These are phyloP conservation scores for Anthostomella pinea DNA, from an alignment of 2,329 filamentous ascomycete genomes.

Conservation along the genomic window DNA sequence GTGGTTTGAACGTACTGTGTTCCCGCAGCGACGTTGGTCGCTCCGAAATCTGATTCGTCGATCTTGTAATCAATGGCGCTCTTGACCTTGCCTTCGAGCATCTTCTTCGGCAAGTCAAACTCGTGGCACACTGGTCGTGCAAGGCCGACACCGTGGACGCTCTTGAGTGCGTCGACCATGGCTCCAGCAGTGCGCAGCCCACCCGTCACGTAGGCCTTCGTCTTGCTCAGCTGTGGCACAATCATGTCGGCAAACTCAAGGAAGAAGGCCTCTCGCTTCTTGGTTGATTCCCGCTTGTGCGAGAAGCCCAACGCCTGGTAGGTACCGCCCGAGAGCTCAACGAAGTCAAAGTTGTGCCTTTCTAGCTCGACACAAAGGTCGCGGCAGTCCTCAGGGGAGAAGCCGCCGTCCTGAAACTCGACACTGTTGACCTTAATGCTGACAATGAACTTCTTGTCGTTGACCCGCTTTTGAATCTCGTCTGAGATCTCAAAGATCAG, in stretches of 20 bases:
- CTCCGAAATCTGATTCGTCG: conserved; percentile 50
- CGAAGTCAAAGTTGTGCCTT: conserved; percentile 58
- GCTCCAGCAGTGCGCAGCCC: conserved; percentile 53
- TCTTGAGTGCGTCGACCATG: conserved; percentile 56
- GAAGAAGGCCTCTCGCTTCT: conserved; percentile 64
- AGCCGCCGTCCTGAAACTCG: conserved; percentile 47
- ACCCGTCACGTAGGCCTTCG: conserved; percentile 57
- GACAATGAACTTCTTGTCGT: conserved; percentile 40
- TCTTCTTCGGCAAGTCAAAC: conserved; percentile 28
- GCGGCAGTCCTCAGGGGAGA: conserved; percentile 27
- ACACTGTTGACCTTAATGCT: conserved; percentile 57
- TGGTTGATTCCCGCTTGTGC: conserved; percentile 38
- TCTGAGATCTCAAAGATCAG: conserved; percentile 53
- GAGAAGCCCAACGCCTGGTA: conserved; percentile 51
- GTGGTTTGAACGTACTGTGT: conserved; percentile 28
- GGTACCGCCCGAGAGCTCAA: conserved; percentile 65
- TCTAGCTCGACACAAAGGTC: conserved; percentile 54
- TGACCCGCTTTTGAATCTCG: conserved; percentile 35
- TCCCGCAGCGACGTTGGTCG: conserved; percentile 28
- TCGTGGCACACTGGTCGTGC: conserved; percentile 38
- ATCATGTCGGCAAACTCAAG: conserved; percentile 61
- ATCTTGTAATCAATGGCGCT: conserved; percentile 46
- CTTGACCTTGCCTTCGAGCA: conserved; percentile 39
- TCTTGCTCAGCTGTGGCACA: conserved; percentile 42
- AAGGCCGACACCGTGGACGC: conserved; percentile 59